Conservation (phyloP, 1,139 yeast genomes). For the Saccharomyces hybrid region DNA sequence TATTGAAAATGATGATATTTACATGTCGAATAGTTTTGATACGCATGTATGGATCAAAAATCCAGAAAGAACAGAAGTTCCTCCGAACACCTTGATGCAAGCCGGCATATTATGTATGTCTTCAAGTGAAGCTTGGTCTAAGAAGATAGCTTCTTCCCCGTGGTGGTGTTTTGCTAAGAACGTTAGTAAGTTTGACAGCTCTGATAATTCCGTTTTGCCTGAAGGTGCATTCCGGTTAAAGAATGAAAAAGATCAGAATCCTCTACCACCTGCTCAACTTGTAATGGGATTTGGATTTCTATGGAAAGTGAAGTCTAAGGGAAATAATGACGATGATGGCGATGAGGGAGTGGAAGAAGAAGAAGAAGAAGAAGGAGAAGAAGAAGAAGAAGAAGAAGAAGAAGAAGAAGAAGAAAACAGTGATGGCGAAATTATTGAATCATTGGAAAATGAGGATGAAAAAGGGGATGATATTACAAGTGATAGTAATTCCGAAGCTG, state of each 20-base stretch:
- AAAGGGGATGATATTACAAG: background rate
- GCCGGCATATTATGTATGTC: slow-evolving; percentile 82
- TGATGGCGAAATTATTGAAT: background rate
- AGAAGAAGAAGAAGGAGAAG: slow-evolving; percentile 11
- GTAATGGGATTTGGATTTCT: slow-evolving; percentile 86
- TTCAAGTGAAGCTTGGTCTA: slow-evolving; percentile 87
- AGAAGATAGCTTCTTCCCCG: slow-evolving; percentile 70
- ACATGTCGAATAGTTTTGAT: slow-evolving; percentile 73
- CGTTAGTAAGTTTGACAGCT: slow-evolving; percentile 55
- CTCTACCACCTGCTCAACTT: slow-evolving; percentile 72
- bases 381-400: slow-evolving; percentile 9
- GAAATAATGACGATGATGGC: slow-evolving; percentile 16
- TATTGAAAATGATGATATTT: slow-evolving; percentile 60
- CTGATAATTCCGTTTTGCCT: slow-evolving; percentile 55
- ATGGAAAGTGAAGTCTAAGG: slow-evolving; percentile 47
- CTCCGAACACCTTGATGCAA: slow-evolving; percentile 82
- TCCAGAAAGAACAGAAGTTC: slow-evolving; percentile 44
- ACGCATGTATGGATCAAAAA: slow-evolving; percentile 72
- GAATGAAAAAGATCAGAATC: slow-evolving; percentile 47
- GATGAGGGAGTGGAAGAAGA: slow-evolving; percentile 10
- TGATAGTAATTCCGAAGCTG: background rate
- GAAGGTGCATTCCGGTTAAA: slow-evolving; percentile 56
- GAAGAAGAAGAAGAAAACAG: slow-evolving; percentile 10
- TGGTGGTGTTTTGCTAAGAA: slow-evolving; percentile 71
- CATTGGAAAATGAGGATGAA: slow-evolving; percentile 5